Evolutionary conservation across 495 filamentous ascomycete species (phyloP).

Genomic region (Haplographium delicatum): DNA sequence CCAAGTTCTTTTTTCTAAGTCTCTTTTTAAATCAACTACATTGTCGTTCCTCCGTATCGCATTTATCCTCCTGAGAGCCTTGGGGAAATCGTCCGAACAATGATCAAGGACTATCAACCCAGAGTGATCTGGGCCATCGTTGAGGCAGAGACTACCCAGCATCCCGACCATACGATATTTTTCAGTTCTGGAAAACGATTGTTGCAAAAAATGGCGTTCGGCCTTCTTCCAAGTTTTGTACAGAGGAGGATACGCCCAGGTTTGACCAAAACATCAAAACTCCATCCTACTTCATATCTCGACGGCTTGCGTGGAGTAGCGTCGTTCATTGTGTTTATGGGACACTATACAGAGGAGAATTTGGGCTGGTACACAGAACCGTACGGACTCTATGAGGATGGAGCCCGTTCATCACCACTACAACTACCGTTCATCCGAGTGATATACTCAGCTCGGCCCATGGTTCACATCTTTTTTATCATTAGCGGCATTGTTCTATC

Average conservation of each 20-base stretch:
- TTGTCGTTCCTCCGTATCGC: background rate
- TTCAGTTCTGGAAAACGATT: conserved; percentile 12
- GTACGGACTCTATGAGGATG: conserved; percentile 45
- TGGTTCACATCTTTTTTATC: conserved; percentile 72
- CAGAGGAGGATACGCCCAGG: conserved; percentile 18
- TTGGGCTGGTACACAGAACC: conserved; percentile 29
- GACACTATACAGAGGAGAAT: conserved; percentile 43
- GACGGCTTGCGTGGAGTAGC: conserved; percentile 52
- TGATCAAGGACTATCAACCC: conserved; percentile 13
- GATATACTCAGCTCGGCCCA: conserved; percentile 59
- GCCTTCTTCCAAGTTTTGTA: conserved; percentile 18
- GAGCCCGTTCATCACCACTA: conserved; percentile 39
- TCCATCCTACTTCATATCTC: conserved; percentile 48
- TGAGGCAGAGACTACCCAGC: conserved; percentile 6
- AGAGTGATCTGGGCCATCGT: conserved; percentile 7
- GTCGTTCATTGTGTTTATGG: conserved; percentile 47
- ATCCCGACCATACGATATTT: conserved; percentile 10
- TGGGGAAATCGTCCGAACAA: conserved; percentile 1
- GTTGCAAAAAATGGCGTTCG: conserved; percentile 15
- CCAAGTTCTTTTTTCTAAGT: too few relatives aligned
- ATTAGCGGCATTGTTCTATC: conserved; percentile 66
- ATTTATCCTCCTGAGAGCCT: background rate
- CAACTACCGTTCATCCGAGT: conserved; percentile 62
- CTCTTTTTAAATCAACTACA: background rate
- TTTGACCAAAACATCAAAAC: conserved; percentile 6